A percentile compares a stretch with the other conserved stretches of the same genome.
These are phyloP conservation scores for Emydomyces testavorans DNA, from an alignment of 2,329 filamentous ascomycete genomes.

Conservation along the genomic window DNA sequence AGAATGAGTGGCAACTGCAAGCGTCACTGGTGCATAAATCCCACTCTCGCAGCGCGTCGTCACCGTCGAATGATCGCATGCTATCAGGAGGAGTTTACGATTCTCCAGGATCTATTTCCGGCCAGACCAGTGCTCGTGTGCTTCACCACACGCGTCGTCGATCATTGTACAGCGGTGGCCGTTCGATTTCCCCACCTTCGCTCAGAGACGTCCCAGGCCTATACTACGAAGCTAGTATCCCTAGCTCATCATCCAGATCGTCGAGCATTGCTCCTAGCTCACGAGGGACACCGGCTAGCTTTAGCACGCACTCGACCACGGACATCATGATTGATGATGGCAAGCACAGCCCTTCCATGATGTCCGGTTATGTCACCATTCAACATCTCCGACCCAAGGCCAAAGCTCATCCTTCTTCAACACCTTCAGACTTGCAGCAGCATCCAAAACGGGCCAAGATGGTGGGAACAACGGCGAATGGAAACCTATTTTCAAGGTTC, in stretches of 20 bases:
- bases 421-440: conserved; percentile 24
- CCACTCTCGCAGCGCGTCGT: conserved; percentile 9
- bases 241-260: conserved; percentile 31
- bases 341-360: conserved; percentile 26
- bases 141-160: conserved; percentile 29
- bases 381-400: conserved; percentile 22
- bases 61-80: conserved; percentile 14
- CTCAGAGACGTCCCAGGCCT: conserved; percentile 35
- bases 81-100: conserved; percentile 20
- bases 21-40: background rate
- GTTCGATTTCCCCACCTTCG: conserved; percentile 36
- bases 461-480: conserved; percentile 20
- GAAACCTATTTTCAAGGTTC: conserved; percentile 35
- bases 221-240: conserved; percentile 32
- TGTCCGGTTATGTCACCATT: conserved; percentile 29
- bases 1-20: conserved; percentile 13
- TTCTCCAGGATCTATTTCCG: conserved; percentile 23
- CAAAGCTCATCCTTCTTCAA: conserved; percentile 23
- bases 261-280: conserved; percentile 36
- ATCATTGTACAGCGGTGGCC: conserved; percentile 28
- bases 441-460: conserved; percentile 35
- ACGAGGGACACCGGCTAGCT: conserved; percentile 34
- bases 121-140: conserved; percentile 26
- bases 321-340: conserved; percentile 29
- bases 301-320: conserved; percentile 29